A percentile compares a stretch with the other conserved stretches of the same genome.
These are phyloP conservation scores for Talaromyces albobiverticillius DNA, from an alignment of 2,329 filamentous ascomycete species.

Conservation along the genomic window DNA sequence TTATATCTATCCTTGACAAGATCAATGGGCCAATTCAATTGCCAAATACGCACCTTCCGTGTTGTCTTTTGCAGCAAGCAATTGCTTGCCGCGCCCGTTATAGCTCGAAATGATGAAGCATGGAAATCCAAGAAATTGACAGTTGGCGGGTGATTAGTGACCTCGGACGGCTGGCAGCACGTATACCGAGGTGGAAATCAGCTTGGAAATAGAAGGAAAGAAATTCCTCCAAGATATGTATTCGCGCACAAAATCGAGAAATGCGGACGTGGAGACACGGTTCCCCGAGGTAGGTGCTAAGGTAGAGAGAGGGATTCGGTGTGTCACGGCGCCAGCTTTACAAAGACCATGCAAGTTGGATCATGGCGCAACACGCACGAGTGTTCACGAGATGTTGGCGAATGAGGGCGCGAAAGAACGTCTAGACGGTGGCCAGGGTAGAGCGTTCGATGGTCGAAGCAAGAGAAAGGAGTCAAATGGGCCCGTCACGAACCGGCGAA, in stretches of 20 bases:
- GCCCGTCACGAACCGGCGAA: conserved; percentile 13
- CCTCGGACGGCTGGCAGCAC: conserved; percentile 20
- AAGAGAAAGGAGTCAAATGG: conserved; percentile 9
- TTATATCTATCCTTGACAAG: neutral
- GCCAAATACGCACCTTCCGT: conserved; percentile 40
- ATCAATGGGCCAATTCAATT: no score
- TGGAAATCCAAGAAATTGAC: conserved; percentile 33
- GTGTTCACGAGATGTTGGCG: conserved; percentile 14
- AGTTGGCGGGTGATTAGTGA: conserved; percentile 20
- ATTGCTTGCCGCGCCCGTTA: conserved; percentile 47
- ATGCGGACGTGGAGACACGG: neutral
- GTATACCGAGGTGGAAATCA: conserved; percentile 23
- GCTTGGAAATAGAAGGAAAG: conserved; percentile 7
- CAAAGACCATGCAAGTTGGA: conserved; percentile 27
- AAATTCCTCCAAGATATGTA: neutral
- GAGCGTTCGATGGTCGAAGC: conserved; percentile 15
- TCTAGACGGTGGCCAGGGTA: conserved; percentile 8
- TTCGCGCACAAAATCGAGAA: neutral
- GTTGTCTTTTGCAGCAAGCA: conserved; percentile 48
- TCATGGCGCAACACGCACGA: conserved; percentile 29
- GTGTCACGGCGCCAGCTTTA: conserved; percentile 21
- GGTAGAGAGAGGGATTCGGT: neutral
- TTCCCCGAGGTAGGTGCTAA: neutral
- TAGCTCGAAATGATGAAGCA: conserved; percentile 45
- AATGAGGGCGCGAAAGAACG: conserved; percentile 18